Evolutionary conservation across 345 rosid species (phyloP), one percentile per base, ranked within the genome.

Genomic region (Clausena lansium): DNA sequence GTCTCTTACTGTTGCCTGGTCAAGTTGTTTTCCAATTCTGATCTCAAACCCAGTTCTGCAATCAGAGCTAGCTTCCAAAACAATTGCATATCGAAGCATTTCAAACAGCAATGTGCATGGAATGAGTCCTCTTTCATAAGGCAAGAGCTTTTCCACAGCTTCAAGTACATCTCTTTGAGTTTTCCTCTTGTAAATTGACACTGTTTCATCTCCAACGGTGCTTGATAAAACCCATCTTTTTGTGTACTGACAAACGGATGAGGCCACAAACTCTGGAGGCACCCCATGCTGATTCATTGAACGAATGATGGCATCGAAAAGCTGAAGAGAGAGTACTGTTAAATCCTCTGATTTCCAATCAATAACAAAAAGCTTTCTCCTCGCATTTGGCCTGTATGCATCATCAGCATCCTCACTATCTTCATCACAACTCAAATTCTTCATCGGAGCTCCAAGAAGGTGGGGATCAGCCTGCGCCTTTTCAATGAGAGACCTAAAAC

Each of bases 11-110:
- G 84, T 86, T 35, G 93, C 97, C 78, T 83, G 83, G 30, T 93
- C 90, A 0, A 95, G 89, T 72, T 93, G 98, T 58, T 82, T 91
- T 58, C 98, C 92, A 9, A 95, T 89, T 88, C 94, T 86, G 41
- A 30, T 79, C 88, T 92, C 97, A 6, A 89, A 83, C 62, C 97
- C 95, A 75, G 84, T 85, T 80, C 85, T 84, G 73, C 98, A 93
- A 58, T 79, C 85, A 19, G 63, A 27, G 78, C 89, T 86, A 14
- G 88, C 90, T 72, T 87, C 93, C 67, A 92, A 74, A 24, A 64
- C 70, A 36, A 81, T 83, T 14, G 94, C 88, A 75, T n/a, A 79
- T 19, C 79, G 82, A 28, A 93, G 91, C 85, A 89, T 83, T 87
- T 88, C 70, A n/a, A 88, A 85, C 79, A 95, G 74, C 9, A 87